Evolutionary conservation across 2,329 filamentous ascomycete species (phyloP).

Genomic region (Verruconis gallopava): DNA sequence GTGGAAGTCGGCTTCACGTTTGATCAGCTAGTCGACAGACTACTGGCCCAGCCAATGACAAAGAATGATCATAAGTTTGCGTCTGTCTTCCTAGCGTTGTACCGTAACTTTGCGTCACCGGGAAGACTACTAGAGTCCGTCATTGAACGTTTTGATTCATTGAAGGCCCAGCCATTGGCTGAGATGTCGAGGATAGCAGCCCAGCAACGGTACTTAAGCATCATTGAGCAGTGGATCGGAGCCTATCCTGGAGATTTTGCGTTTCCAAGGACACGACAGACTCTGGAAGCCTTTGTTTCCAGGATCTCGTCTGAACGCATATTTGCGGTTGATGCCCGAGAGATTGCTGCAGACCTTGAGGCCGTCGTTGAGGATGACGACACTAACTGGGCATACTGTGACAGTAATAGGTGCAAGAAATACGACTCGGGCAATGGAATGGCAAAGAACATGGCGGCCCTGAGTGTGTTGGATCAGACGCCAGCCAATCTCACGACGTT

Average conservation of each 20-base stretch:
- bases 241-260: conserved; percentile 91
- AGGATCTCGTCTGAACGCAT: conserved; percentile 65
- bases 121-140: conserved; percentile 65
- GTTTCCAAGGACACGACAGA: conserved; percentile 56
- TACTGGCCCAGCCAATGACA: conserved; percentile 69
- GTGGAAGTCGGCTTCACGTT: conserved; percentile 49
- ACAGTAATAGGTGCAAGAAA: conserved; percentile 42
- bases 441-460: conserved; percentile 2
- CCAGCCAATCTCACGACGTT: conserved; percentile 4
- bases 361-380: conserved; percentile 77
- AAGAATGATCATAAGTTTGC: conserved; percentile 82
- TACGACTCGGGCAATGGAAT: conserved; percentile 24
- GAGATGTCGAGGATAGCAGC: conserved; percentile 66
- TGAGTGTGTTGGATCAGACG: background rate
- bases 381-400: conserved; percentile 77
- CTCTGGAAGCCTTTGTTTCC: conserved; percentile 61
- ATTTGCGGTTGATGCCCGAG: conserved; percentile 71
- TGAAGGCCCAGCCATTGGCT: conserved; percentile 46
- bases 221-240: conserved; percentile 79
- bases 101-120: conserved; percentile 84
- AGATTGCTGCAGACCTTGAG: conserved; percentile 71
- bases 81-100: conserved; percentile 80
- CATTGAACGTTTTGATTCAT: conserved; percentile 58
- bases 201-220: conserved; percentile 71
- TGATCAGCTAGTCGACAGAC: conserved; percentile 58